Conservation (phyloP, 371 early-diverging fungal genomes). For the Paraphysoderma sedebokerense region DNA sequence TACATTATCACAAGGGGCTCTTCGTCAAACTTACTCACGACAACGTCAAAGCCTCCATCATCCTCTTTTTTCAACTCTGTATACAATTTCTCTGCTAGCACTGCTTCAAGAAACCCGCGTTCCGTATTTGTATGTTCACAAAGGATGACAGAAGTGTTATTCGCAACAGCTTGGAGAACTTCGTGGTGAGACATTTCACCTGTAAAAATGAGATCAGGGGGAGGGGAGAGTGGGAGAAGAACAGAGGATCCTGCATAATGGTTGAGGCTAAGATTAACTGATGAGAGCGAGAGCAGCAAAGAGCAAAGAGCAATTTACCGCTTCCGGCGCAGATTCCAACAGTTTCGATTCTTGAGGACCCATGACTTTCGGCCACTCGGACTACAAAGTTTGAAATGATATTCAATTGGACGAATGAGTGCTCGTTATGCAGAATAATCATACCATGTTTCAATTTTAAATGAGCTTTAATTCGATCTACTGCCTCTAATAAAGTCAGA, state of each 20-base stretch:
- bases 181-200: constrained; percentile 94
- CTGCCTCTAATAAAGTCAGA: constrained; percentile 26
- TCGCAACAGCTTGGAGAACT: constrained; percentile 55
- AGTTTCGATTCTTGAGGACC: constrained; percentile 31
- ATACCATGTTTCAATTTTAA: constrained; percentile 41
- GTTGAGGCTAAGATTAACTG: not conserved
- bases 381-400: constrained; percentile 17
- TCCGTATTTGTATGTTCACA: constrained; percentile 91
- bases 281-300: not conserved
- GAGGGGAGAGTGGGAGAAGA: constrained; percentile 20
- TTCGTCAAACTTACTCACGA: constrained; percentile 46
- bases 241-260: constrained; percentile 28
- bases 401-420: not conserved
- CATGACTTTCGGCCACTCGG: constrained; percentile 37
- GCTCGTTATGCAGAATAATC: not conserved
- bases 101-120: constrained; percentile 67
- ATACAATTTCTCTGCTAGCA: constrained; percentile 45
- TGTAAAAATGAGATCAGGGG: constrained; percentile 68
- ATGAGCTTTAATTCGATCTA: constrained; percentile 42
- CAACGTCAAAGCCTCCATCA: constrained; percentile 31
- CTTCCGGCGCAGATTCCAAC: constrained; percentile 94
- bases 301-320: constrained; percentile 22
- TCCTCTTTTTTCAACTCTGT: constrained; percentile 22
- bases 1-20: constrained; percentile 58
- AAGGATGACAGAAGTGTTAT: constrained; percentile 67